Percentiles rank a stretch among this genome's conserved stretches.
Evolutionary conservation across 2,329 filamentous ascomycete species (phyloP).

Genomic region (Ramularia endophylla): DNA sequence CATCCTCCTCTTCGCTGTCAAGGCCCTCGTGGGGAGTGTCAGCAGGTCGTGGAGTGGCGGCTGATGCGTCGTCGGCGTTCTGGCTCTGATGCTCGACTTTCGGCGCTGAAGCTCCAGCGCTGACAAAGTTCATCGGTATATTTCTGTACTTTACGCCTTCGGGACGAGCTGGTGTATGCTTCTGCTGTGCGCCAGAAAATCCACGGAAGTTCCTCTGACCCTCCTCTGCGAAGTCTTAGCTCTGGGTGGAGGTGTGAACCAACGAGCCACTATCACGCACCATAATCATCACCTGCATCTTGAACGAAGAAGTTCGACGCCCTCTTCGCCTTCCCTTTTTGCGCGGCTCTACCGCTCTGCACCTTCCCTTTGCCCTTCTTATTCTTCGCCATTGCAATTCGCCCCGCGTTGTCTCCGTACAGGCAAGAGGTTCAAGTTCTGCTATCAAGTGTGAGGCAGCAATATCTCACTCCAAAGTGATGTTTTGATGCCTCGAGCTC

Average conservation of each 20-base stretch:
- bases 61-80: slow-evolving; percentile 4
- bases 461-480: not conserved
- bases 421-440: not conserved
- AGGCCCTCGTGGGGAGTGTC: slow-evolving; percentile 13
- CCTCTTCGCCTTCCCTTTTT: slow-evolving; percentile 20
- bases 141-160: slow-evolving; percentile 44
- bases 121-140: slow-evolving; percentile 54
- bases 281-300: slow-evolving; percentile 2
- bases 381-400: slow-evolving; percentile 7
- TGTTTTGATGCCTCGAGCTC: slow-evolving; percentile 1
- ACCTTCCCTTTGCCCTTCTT: slow-evolving; percentile 2
- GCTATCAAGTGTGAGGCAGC: not conserved
- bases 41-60: slow-evolving; percentile 29
- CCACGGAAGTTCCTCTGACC: slow-evolving; percentile 21
- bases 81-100: slow-evolving; percentile 9
- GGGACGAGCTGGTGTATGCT: slow-evolving; percentile 7
- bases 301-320: not conserved
- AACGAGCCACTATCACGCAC: not conserved
- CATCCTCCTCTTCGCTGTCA: slow-evolving; percentile 17
- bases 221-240: not conserved
- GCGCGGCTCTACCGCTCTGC: slow-evolving; percentile 1
- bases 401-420: no score
- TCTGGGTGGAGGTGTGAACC: not conserved
- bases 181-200: slow-evolving; percentile 19
- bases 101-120: slow-evolving; percentile 47